Evolutionary conservation across 139 green algal species (phyloP).

Genomic region (Micractinium sp.): DNA sequence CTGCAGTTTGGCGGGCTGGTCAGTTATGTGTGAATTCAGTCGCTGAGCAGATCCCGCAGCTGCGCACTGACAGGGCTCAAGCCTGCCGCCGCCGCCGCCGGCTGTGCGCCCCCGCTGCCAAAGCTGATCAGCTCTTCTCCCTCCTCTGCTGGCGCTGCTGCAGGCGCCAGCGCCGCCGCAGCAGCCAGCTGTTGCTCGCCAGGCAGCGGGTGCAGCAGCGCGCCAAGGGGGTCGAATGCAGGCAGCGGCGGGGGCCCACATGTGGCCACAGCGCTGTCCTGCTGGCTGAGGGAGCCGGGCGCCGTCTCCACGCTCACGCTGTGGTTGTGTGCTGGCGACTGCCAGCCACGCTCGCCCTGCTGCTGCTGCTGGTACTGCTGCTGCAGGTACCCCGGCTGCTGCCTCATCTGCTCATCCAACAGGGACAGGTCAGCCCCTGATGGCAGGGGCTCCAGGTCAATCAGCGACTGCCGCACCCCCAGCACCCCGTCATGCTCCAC

Average conservation of each 20-base stretch:
- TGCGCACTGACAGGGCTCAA: neutral
- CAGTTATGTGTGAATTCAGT: too few relatives aligned
- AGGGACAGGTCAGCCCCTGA: neutral
- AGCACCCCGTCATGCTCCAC: slow-evolving; percentile 21
- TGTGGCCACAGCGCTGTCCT: neutral
- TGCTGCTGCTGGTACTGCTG: neutral
- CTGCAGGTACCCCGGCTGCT: neutral
- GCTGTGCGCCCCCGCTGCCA: neutral
- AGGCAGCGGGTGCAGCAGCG: neutral
- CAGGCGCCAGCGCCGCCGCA: neutral
- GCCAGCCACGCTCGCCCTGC: neutral
- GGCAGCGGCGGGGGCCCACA: neutral
- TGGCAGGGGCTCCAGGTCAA: slow-evolving; percentile 17
- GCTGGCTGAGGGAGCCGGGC: neutral
- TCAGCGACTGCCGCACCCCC: slow-evolving; percentile 23
- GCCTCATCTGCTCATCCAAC: neutral
- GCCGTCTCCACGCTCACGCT: too few relatives aligned
- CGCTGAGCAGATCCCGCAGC: too few relatives aligned
- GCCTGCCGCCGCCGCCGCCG: neutral
- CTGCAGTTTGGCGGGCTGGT: too few relatives aligned
- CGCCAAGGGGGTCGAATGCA: neutral
- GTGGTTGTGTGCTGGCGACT: too few relatives aligned
- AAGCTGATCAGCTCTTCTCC: neutral
- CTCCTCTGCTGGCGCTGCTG: neutral
- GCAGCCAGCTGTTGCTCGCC: neutral